Evolutionary conservation across 1,284 basidiomycete genomes (phyloP).

Genomic region (Moesziomyces globuligerus): DNA sequence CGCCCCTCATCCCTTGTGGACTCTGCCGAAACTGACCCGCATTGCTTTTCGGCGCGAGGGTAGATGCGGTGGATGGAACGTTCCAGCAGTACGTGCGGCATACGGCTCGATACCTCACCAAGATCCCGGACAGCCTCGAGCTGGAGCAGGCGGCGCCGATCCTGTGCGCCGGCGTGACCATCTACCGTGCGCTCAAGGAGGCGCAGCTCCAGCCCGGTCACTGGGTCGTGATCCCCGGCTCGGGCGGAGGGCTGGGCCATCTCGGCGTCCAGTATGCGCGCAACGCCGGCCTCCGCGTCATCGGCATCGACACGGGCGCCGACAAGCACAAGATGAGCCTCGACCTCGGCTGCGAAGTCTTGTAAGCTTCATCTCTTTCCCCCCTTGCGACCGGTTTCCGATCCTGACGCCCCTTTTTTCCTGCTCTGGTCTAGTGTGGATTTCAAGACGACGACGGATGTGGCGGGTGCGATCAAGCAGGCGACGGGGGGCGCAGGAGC

Average conservation of each 20-base stretch:
- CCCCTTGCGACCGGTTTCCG: too few relatives aligned
- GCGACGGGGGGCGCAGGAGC: slow-evolving; percentile 76
- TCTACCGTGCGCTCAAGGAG: slow-evolving; percentile 85
- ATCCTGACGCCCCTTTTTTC: neutral
- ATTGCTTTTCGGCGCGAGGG: neutral
- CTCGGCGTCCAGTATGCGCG: slow-evolving; percentile 54
- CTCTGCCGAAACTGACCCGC: too few relatives aligned
- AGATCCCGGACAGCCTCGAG: slow-evolving; percentile 69
- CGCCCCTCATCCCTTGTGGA: neutral
- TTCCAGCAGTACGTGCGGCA: slow-evolving; percentile 78
- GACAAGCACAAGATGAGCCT: slow-evolving; percentile 79
- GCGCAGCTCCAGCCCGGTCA: slow-evolving; percentile 76
- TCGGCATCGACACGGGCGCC: slow-evolving; percentile 81
- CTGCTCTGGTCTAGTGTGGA: slow-evolving; percentile 77
- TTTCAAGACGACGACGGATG: slow-evolving; percentile 73
- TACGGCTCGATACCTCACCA: slow-evolving; percentile 76
- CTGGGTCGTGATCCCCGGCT: slow-evolving; percentile 82
- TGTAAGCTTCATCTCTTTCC: slow-evolving; percentile 56
- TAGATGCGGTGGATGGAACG: slow-evolving; percentile 75
- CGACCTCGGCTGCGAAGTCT: slow-evolving; percentile 79
- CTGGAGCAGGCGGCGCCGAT: slow-evolving; percentile 82
- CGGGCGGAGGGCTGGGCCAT: slow-evolving; percentile 74
- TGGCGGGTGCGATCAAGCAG: slow-evolving; percentile 74
- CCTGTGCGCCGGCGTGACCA: slow-evolving; percentile 81
- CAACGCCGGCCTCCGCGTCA: slow-evolving; percentile 73